Evolutionary conservation across 1,139 yeast species (phyloP).

Genomic region (Hemisphaericaspora lyxosophila): DNA sequence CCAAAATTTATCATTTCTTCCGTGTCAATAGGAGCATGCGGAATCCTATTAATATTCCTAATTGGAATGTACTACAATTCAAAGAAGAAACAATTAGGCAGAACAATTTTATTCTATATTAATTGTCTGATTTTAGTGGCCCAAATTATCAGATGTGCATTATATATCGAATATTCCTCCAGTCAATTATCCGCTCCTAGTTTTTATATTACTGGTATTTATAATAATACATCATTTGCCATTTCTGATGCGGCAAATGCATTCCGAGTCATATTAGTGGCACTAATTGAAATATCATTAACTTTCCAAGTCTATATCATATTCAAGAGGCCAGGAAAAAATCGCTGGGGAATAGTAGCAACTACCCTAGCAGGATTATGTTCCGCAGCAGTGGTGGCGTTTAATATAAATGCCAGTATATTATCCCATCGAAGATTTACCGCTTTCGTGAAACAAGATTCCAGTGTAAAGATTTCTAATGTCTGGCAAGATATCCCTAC

Average conservation of each 20-base stretch:
- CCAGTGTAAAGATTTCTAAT: conserved; percentile 22
- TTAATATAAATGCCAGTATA: conserved; percentile 47
- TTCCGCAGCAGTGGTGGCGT: conserved; percentile 50
- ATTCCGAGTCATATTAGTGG: conserved; percentile 57
- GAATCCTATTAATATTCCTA: conserved; percentile 21
- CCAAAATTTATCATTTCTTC: conserved; percentile 17
- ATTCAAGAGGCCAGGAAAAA: conserved; percentile 54
- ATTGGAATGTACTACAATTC: conserved; percentile 43
- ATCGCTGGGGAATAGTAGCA: conserved; percentile 37
- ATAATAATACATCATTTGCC: conserved; percentile 23
- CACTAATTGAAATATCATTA: conserved; percentile 62
- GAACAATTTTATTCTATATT: conserved; percentile 59
- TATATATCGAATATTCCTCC: conserved; percentile 54
- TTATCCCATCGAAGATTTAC: conserved; percentile 16
- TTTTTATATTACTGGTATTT: conserved; percentile 50
- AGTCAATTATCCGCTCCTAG: conserved; percentile 54
- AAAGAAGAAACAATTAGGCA: conserved; percentile 37
- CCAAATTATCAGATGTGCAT: conserved; percentile 55
- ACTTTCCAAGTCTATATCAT: conserved; percentile 70
- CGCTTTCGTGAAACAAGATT: conserved; percentile 9
- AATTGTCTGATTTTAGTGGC: conserved; percentile 60
- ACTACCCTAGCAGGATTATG: conserved; percentile 40
- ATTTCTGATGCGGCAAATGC: conserved; percentile 59
- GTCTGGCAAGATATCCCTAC: conserved; percentile 47
- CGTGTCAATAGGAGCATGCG: conserved; percentile 29